These are phyloP conservation scores for Eucalyptus albens DNA, from an alignment of 345 rosid species.

Conservation along the genomic window DNA sequence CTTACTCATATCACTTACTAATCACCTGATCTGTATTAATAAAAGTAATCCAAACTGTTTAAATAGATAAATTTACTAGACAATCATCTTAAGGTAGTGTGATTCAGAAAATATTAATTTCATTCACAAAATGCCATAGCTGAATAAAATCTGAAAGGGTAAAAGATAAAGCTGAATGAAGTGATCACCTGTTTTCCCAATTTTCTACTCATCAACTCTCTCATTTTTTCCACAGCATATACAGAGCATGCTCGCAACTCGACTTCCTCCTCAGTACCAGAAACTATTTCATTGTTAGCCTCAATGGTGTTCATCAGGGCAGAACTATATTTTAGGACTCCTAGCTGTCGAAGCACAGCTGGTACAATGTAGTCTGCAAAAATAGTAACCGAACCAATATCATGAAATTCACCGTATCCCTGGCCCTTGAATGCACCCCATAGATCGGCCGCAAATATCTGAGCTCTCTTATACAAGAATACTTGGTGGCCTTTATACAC, in stretches of 20 bases:
- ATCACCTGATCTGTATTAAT: background rate
- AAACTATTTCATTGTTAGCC: constrained; percentile 29
- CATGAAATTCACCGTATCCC: constrained; percentile 59
- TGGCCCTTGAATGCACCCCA: constrained; percentile 81
- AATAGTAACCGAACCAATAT: constrained; percentile 54
- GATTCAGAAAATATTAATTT: background rate
- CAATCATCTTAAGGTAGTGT: background rate
- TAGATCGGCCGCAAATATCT: constrained; percentile 71
- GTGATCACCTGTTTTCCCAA: constrained; percentile 53
- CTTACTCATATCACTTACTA: background rate
- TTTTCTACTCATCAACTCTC: constrained; percentile 41
- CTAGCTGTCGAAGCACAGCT: constrained; percentile 65
- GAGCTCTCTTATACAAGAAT: constrained; percentile 75
- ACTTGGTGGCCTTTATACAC: constrained; percentile 68
- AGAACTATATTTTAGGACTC: constrained; percentile 60
- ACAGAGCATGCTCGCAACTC: constrained; percentile 77
- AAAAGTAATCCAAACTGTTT: background rate
- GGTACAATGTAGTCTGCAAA: constrained; percentile 82
- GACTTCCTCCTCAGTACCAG: constrained; percentile 79
- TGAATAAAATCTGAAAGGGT: background rate
- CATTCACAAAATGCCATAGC: background rate
- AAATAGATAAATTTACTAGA: background rate
- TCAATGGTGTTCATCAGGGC: constrained; percentile 32
- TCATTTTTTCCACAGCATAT: constrained; percentile 74
- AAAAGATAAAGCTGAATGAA: background rate